Evolutionary conservation across 140 eudicot species (phyloP), one percentile per base, ranked within the genome.

Genomic region (Senecio squalidus): DNA sequence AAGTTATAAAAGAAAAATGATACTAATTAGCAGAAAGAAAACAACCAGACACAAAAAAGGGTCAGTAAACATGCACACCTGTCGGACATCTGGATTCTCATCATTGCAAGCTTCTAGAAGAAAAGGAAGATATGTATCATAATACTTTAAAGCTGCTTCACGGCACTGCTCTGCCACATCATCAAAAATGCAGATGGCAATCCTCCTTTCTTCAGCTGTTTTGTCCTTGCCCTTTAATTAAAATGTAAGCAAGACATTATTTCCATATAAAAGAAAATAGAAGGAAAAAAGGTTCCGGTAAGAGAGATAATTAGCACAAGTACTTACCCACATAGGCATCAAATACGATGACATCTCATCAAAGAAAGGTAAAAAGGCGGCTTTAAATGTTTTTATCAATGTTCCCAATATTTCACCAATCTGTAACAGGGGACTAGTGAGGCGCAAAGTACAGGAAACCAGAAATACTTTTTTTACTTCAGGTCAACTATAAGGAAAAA

Each of bases 81-180:
- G 98, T 51, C 96, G 79, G 47, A 92, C 96, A 82, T 92, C 98
- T 4, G 96, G 76, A 60, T 58, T 81, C 67, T 92, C 96, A 58
- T 92, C 98, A 66, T 92, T 87, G 81, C 98, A 87, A 29, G 95
- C 98, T 75, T 92, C 98, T 56, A 92, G 79, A 67, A 92, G 85
- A 71, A 92, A 87, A 54, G 98, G 95, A 63, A 92, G 88, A 73
- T 82, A 78, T 59, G 98, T 92, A 34, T 92, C 96, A 64, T 92
- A 92, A 69, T 81, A 92, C 95, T 84, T 92, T 17, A 86, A 66
- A 79, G 98, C 98, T 49, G 95, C 77, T 84, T 87, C 98, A 72
- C 84, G 98, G 62, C 98, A 92, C 66, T 92, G 98, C 76, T 92
- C 98, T 14, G 96, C 98, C 70, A 92, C 95, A 67, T 92, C 98